Base-by-base conservation (phyloP, 805 yeast genomes). In the Saturnispora bothae region DNA sequence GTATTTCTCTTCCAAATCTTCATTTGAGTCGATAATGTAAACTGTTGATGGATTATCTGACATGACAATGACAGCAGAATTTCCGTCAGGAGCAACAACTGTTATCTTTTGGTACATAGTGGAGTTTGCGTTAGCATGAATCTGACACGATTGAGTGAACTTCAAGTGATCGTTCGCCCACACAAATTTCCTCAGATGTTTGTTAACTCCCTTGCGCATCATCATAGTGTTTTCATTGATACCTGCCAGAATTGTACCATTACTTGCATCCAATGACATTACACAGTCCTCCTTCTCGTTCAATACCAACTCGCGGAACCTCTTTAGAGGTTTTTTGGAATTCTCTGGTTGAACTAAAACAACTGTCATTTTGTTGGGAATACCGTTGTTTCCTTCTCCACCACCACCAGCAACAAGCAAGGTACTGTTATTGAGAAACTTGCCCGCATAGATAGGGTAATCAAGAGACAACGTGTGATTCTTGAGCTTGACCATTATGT, bases 321-420 rank as follows among this genome's bases (percentile, higher is more conserved):
- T 65, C 48, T 74, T 79, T 39, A 80, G 58, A 10, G 61, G 60
- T 55, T 57, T 56, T 36, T 66, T 64, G 55, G 59, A 54, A 40
- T 68, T 66, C 25, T 65, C 65, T 38, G 79, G 74, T 49, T 74
- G 70, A 33, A 82, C 65, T 33, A 71, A 59, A 30, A 81, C 56
- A 2, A 80, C 79, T 4, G 86, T 75, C 44, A 89, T 63, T 54
- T 82, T 84, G 59, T 89, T 89, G 29, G 88, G 82, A 39, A 85
- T 76, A 22, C 95, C 96, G 51, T 84, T 80, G 51, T 77, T 78
- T 8, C 95, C 95, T 56, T 84, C 94, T 19, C 96, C 97, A 22
- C 96, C 96, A 32, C 98, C 98, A 30, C 98, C 98, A 3, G 85
- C 76, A 21, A 80, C 80, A 34, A 86, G 57, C 20, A 88, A 56